Base-by-base conservation (phyloP, 306 rosid species). In the Rosa lucieae region DNA sequence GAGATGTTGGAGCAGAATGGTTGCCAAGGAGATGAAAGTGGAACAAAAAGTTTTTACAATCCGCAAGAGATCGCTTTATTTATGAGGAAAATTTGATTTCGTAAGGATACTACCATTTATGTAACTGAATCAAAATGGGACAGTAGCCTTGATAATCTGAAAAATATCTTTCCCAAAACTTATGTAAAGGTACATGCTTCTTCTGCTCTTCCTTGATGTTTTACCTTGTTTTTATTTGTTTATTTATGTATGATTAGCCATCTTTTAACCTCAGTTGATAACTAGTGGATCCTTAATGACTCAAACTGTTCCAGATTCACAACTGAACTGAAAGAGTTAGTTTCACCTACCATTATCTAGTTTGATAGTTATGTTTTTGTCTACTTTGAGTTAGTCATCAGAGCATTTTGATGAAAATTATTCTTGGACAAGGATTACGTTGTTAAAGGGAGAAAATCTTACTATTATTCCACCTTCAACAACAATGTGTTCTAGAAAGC, bases 51-150 rank as follows among this genome's bases (percentile, higher is more conserved):
- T 58, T 95, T 98, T 81, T 93, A 90, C 73, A 88, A 81, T 69
- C 94, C 99, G 48, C 90, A 89, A 68, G 99, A 93, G 81, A 70
- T 89, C 70, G 99, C 94, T 43, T 46, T 84, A 23, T 96, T 96
- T 83, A 78, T 96, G 89, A 90, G 92, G 81, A 93, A 96, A 86
- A 84, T 89, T 35, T 92, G 96, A 51, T 93, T 89, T 63, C 73
- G 84, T n/a, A 93, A 96, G 88, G 97, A 90, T 68, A 92, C 99
- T 58, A 90, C 99, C 35, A 80, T 96, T 32, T 96, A 96, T 84
- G 86, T 96, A 81, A 96, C 99, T 72, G 92, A 93, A 85, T 88
- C 99, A 44, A 93, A 92, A 78, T 93, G 99, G 99, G 92, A 89
- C 77, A 79, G 80, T 83, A 88, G 93, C 87, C 94, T 96, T 67